Evolutionary conservation across 768 basidiomycete species (phyloP).

Genomic region (Rhizopogon roseolus): DNA sequence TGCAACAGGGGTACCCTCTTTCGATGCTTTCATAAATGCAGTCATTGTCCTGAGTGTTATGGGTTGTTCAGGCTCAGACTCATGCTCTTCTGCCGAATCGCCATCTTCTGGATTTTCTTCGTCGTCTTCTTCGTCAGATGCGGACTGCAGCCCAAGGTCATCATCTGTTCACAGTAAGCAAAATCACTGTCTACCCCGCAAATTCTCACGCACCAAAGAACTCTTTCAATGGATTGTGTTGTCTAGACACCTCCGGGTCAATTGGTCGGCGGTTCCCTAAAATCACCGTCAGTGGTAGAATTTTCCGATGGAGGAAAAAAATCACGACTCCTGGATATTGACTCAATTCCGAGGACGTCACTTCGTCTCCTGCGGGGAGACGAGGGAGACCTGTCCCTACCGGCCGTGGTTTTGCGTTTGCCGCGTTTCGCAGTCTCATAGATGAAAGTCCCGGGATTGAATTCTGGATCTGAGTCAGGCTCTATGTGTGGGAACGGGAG

Average conservation of each 20-base stretch:
- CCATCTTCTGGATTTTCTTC: conserved; percentile 12
- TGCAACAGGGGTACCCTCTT: conserved; percentile 1
- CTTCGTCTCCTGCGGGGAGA: conserved; percentile 13
- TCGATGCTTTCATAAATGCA: conserved; percentile 3
- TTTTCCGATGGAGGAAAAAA: neutral
- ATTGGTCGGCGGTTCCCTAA: conserved; percentile 3
- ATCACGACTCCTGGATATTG: conserved; percentile 11
- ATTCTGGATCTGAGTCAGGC: conserved; percentile 29
- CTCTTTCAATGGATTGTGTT: conserved; percentile 39
- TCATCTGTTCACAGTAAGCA: conserved; percentile 20
- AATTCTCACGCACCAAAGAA: conserved; percentile 40
- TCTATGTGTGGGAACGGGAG: conserved; percentile 11
- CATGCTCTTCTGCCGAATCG: conserved; percentile 21
- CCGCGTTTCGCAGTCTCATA: conserved; percentile 22
- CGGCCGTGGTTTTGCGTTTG: conserved; percentile 14
- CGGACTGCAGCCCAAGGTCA: conserved; percentile 48
- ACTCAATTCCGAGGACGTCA: conserved; percentile 2
- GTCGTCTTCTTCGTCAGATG: conserved; percentile 35
- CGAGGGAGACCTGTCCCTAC: conserved; percentile 6
- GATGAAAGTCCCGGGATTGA: conserved; percentile 23
- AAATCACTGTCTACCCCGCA: neutral
- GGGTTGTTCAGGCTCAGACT: conserved; percentile 12
- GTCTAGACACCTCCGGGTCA: conserved; percentile 1
- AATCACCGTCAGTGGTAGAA: neutral
- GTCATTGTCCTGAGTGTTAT: conserved; percentile 19